These are phyloP conservation scores for Tuber indicum DNA, from an alignment of 495 filamentous ascomycete species.

Conservation along the genomic window DNA sequence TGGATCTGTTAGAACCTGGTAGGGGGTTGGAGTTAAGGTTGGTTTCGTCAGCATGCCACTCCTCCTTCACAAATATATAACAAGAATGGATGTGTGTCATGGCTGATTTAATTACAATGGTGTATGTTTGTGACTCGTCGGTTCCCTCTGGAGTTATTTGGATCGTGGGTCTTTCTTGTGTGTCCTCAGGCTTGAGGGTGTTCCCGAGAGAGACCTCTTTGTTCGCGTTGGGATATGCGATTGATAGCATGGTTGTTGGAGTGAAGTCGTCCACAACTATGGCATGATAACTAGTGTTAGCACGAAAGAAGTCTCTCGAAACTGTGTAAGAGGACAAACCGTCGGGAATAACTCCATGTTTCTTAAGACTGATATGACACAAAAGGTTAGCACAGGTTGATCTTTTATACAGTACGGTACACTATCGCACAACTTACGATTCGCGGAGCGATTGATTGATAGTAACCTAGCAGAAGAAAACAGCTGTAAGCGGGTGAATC, in stretches of 20 bases:
- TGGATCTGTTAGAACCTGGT: conserved; percentile 55
- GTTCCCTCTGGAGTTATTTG: conserved; percentile 42
- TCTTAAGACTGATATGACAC: conserved; percentile 47
- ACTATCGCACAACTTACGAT: conserved; percentile 21
- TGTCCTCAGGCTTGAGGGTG: conserved; percentile 50
- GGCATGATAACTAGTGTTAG: neutral
- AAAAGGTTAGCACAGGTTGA: conserved; percentile 12
- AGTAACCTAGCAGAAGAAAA: conserved; percentile 27
- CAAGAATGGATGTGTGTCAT: conserved; percentile 8
- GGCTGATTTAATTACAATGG: conserved; percentile 21
- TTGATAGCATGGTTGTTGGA: conserved; percentile 50
- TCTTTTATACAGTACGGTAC: neutral
- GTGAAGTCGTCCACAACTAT: conserved; percentile 60
- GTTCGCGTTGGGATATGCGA: conserved; percentile 49
- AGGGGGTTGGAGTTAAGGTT: conserved; percentile 14
- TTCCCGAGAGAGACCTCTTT: conserved; percentile 55
- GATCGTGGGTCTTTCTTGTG: conserved; percentile 51
- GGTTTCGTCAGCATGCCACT: conserved; percentile 1
- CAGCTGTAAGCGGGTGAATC: conserved; percentile 7
- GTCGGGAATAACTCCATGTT: conserved; percentile 57
- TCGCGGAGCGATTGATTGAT: conserved; percentile 40
- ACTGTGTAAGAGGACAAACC: conserved; percentile 41
- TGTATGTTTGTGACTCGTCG: conserved; percentile 30
- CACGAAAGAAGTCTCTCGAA: neutral
- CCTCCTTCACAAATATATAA: neutral